Conservation (phyloP, 164 flowering plant genomes). For the Euptelea pleiosperma region DNA sequence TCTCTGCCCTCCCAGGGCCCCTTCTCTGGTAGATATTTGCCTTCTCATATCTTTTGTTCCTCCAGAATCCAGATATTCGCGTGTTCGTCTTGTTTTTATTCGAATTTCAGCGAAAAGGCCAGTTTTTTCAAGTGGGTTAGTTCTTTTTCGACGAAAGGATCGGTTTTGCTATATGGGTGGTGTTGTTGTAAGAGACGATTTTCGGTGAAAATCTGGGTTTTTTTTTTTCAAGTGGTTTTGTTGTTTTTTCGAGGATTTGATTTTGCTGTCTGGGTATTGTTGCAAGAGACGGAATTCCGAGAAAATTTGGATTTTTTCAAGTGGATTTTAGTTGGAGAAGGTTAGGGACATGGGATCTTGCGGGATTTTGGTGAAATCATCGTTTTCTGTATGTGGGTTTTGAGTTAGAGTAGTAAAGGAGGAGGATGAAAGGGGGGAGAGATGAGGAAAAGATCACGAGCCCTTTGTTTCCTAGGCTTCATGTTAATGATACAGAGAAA, state of each 20-base stretch:
- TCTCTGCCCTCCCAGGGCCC: background rate
- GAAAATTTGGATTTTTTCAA: too few relatives aligned
- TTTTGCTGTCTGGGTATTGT: too few relatives aligned
- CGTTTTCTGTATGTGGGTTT: constrained; percentile 5
- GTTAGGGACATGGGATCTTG: constrained; percentile 6
- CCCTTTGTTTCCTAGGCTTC: constrained; percentile 82
- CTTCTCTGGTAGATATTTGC: background rate
- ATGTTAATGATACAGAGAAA: constrained; percentile 77
- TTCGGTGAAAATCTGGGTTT: background rate
- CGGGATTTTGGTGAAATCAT: constrained; percentile 8
- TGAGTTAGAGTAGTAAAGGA: constrained; percentile 2
- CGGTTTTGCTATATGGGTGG: constrained; percentile 15
- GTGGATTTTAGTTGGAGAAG: constrained; percentile 1
- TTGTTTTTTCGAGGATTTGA: too few relatives aligned
- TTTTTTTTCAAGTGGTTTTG: constrained; percentile 6
- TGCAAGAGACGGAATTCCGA: too few relatives aligned
- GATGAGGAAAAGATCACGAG: constrained; percentile 44
- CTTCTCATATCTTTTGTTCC: background rate
- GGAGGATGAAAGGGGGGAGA: constrained; percentile 46
- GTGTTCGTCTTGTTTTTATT: background rate
- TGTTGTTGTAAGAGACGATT: background rate
- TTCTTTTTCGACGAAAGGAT: background rate
- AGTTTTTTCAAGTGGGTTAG: constrained; percentile 10
- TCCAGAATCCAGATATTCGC: background rate
- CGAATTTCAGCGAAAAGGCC: constrained; percentile 7